A percentile compares a stretch with the other conserved stretches of the same genome.
These are phyloP conservation scores for Lophiotrema nucula DNA, from an alignment of 495 filamentous ascomycete genomes.

Conservation along the genomic window DNA sequence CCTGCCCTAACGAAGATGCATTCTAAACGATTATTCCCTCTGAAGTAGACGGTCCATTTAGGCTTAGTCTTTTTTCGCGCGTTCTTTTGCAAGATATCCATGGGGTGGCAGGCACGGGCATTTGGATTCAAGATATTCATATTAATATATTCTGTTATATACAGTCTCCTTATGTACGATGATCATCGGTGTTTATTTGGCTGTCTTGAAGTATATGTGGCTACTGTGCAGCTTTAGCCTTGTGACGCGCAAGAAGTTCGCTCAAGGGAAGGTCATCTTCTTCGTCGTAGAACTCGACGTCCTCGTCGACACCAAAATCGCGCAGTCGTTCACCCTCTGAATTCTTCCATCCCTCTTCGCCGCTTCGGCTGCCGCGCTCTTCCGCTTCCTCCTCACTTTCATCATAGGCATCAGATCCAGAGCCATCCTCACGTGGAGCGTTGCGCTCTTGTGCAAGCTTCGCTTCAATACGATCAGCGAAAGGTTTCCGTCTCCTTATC, in stretches of 20 bases:
- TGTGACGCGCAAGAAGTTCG: constrained; percentile 52
- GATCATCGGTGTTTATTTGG: too few relatives aligned
- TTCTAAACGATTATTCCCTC: too few relatives aligned
- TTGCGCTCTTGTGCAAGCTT: constrained; percentile 41
- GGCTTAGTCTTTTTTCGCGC: too few relatives aligned
- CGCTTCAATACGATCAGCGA: constrained; percentile 45
- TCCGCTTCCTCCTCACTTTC: constrained; percentile 40
- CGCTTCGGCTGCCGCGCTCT: constrained; percentile 35
- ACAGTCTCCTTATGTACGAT: too few relatives aligned
- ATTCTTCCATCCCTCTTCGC: constrained; percentile 74
- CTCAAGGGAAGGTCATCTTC: constrained; percentile 71
- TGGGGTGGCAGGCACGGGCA: too few relatives aligned
- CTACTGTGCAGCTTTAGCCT: background rate
- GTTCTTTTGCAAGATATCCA: too few relatives aligned
- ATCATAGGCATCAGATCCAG: background rate
- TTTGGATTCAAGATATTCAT: too few relatives aligned
- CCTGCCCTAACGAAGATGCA: constrained; percentile 90
- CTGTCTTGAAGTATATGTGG: too few relatives aligned
- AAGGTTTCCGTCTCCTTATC: constrained; percentile 51
- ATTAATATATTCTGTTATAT: too few relatives aligned
- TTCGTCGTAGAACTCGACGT: constrained; percentile 68
- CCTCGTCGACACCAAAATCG: constrained; percentile 91
- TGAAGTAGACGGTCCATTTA: too few relatives aligned
- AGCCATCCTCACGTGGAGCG: background rate
- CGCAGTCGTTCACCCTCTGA: constrained; percentile 78